These are phyloP conservation scores for Globisporangium apiculatum DNA, from an alignment of 352 stramenopile species.

Conservation along the genomic window DNA sequence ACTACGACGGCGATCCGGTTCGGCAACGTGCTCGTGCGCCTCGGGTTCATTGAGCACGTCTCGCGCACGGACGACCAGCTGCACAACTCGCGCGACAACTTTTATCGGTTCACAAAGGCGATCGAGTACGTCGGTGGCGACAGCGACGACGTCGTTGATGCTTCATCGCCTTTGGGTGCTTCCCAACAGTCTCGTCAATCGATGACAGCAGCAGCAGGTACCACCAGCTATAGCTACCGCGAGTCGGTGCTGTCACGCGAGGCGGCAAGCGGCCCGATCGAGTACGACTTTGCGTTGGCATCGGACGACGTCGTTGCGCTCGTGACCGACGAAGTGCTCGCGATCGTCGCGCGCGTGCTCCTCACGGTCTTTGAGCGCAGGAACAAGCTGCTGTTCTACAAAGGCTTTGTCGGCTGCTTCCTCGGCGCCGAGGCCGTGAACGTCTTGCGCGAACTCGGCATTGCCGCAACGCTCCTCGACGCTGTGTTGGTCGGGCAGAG, in stretches of 20 bases:
- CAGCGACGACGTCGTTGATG: conserved; percentile 17
- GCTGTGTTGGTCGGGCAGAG: conserved; percentile 75
- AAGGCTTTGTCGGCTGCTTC: conserved; percentile 78
- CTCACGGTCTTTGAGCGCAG: conserved; percentile 83
- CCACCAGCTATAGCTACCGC: conserved; percentile 33
- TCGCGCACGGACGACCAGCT: conserved; percentile 69
- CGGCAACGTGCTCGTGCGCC: conserved; percentile 73
- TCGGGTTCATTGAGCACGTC: conserved; percentile 81
- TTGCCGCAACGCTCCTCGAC: conserved; percentile 65
- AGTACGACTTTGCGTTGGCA: conserved; percentile 71
- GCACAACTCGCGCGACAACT: conserved; percentile 81
- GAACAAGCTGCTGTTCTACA: conserved; percentile 87
- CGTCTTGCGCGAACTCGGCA: conserved; percentile 68
- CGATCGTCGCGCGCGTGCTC: conserved; percentile 56
- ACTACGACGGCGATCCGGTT: conserved; percentile 56
- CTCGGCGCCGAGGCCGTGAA: conserved; percentile 80
- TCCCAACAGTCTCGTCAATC: conserved; percentile 27
- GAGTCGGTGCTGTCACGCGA: conserved; percentile 70
- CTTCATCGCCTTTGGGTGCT: background rate
- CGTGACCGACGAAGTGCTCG: conserved; percentile 71
- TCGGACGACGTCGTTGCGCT: conserved; percentile 77
- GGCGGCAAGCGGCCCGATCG: conserved; percentile 29
- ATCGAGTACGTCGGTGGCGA: conserved; percentile 31
- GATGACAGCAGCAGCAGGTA: conserved; percentile 32
- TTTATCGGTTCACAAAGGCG: conserved; percentile 74